Conservation (phyloP, 202 grass and related monocot species). For the Saccharum hybrid region DNA sequence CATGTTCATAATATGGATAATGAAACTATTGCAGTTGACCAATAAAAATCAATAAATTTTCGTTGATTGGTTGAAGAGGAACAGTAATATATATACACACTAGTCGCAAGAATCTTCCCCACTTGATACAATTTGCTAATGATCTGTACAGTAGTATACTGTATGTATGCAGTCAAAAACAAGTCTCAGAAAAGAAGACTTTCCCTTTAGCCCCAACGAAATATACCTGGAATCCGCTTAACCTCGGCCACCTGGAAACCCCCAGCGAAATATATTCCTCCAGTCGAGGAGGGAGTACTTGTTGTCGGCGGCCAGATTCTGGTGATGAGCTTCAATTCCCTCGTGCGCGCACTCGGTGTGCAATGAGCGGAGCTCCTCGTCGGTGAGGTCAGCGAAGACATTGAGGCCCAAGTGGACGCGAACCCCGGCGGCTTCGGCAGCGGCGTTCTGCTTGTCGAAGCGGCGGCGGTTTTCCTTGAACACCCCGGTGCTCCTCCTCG, state of each 20-base stretch:
- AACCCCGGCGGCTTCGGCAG: neutral
- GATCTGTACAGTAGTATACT: neutral
- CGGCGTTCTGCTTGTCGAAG: no score
- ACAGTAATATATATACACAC: no score
- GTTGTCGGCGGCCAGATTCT: no score
- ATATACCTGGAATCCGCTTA: no score
- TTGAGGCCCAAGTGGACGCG: neutral
- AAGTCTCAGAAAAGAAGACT: no score
- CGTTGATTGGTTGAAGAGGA: neutral
- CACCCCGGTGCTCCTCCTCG: no score
- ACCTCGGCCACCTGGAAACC: neutral
- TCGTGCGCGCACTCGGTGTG: neutral
- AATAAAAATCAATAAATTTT: constrained; percentile 16
- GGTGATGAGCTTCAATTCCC: no score
- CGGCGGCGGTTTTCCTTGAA: no score
- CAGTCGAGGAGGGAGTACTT: neutral
- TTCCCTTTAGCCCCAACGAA: no score
- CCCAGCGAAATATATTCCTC: neutral
- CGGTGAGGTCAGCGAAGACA: neutral
- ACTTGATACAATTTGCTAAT: neutral
- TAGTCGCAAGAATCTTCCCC: no score
- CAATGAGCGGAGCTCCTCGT: neutral
- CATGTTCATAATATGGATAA: neutral
- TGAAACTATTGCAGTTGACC: constrained; percentile 14
- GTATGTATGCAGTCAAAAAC: no score